Evolutionary conservation across 2,329 filamentous ascomycete species (phyloP).

Genomic region (Venturia oleaginea): DNA sequence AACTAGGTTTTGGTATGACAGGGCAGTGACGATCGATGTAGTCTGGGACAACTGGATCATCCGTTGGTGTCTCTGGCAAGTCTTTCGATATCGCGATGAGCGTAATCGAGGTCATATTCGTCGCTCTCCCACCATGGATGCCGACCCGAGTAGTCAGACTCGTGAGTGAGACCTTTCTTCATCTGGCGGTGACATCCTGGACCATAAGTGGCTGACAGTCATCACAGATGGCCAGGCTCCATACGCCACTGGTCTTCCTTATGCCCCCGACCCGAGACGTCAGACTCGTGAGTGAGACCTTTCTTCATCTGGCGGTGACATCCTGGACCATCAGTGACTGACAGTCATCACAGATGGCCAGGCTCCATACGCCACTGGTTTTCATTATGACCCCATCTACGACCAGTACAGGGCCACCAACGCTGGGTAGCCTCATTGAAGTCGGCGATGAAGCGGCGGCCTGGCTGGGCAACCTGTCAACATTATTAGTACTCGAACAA

Average conservation of each 20-base stretch:
- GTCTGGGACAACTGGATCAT: slow-evolving; percentile 43
- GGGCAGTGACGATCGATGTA: slow-evolving; percentile 32
- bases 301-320: too few species aligned
- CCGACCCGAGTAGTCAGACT: neutral
- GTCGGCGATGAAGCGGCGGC: neutral
- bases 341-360: neutral
- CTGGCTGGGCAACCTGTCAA: neutral
- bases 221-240: neutral
- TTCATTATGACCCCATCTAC: slow-evolving; percentile 1
- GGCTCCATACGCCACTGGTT: neutral
- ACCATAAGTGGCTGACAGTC: neutral
- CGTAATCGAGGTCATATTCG: slow-evolving; percentile 24
- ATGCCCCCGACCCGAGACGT: neutral
- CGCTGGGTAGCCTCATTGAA: neutral
- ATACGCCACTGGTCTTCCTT: neutral
- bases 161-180: too few species aligned
- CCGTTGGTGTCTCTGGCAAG: slow-evolving; percentile 44
- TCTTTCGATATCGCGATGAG: slow-evolving; percentile 39
- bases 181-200: too few species aligned
- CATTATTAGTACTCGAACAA: neutral
- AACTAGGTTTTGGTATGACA: slow-evolving; percentile 33
- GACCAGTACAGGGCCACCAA: neutral
- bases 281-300: neutral
- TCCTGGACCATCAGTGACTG: neutral
- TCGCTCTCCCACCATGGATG: neutral